These are phyloP conservation scores for Cutaneotrichosporon curvatum DNA, from an alignment of 1,284 basidiomycete genomes.

Conservation along the genomic window DNA sequence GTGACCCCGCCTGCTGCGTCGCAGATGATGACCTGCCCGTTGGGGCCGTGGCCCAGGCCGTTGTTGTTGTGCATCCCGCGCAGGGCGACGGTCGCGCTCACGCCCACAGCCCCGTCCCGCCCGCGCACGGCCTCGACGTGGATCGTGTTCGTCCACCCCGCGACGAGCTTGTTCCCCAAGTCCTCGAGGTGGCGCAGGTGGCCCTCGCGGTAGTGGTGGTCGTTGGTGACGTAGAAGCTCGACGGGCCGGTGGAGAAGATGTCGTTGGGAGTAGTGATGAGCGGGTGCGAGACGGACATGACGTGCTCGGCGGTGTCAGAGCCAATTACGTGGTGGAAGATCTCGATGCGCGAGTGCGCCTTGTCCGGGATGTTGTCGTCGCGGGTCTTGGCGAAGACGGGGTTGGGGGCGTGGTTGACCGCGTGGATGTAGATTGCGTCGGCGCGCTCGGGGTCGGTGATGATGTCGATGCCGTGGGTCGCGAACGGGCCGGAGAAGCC, in stretches of 20 bases:
- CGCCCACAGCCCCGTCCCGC: conserved; percentile 5
- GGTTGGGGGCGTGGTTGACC: conserved; percentile 24
- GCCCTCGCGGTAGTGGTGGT: conserved; percentile 28
- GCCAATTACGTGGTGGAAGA: conserved; percentile 26
- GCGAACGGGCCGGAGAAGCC: conserved; percentile 21
- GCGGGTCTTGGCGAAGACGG: not conserved
- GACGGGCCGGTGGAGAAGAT: conserved; percentile 19
- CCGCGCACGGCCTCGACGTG: conserved; percentile 12
- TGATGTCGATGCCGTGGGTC: conserved; percentile 35
- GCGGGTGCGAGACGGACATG: conserved; percentile 20
- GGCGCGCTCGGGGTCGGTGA: conserved; percentile 16
- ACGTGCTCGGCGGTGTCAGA: conserved; percentile 16
- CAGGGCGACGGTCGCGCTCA: conserved; percentile 16
- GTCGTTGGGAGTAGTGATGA: conserved; percentile 30
- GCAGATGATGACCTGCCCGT: conserved; percentile 18
- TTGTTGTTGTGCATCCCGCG: conserved; percentile 30
- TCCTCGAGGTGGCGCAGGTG: conserved; percentile 21
- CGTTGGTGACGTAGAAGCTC: conserved; percentile 31
- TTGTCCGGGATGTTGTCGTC: conserved; percentile 1
- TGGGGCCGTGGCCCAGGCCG: conserved; percentile 25
- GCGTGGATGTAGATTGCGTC: conserved; percentile 28
- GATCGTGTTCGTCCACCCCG: conserved; percentile 17
- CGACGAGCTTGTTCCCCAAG: conserved; percentile 13
- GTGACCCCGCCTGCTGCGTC: conserved; percentile 25
- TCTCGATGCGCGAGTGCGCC: conserved; percentile 27